A percentile compares a stretch with the other conserved stretches of the same genome.
phyloP scores from a whole-genome alignment of 2,329 filamentous ascomycete species.

The Cladosporium oxysporum region DNA sequence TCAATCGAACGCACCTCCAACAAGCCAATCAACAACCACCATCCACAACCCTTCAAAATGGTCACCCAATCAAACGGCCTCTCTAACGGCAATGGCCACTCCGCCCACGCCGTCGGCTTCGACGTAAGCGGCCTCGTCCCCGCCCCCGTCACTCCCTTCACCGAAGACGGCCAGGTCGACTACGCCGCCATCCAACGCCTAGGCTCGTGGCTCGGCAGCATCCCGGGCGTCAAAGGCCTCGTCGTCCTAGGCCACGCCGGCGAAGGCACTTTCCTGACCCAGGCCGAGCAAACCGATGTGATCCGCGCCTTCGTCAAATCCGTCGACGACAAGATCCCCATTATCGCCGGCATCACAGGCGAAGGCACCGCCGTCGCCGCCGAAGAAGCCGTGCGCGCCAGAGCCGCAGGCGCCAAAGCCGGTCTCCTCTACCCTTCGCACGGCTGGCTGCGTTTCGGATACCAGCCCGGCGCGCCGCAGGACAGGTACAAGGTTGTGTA shows the following conservation, averaged over 20 bases:
- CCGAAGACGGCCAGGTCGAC: conserved; percentile 50
- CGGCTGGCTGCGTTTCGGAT: conserved; percentile 58
- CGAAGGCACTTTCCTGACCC: conserved; percentile 56
- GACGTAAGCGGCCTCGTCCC: conserved; percentile 54
- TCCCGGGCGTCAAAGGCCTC: conserved; percentile 54
- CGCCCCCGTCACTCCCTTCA: conserved; percentile 56
- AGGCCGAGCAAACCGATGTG: conserved; percentile 51
- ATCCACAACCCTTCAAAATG: conserved; percentile 2
- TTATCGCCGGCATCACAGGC: conserved; percentile 56
- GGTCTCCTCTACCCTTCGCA: conserved; percentile 57
- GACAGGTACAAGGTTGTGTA: conserved; percentile 55
- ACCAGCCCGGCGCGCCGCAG: conserved; percentile 55
- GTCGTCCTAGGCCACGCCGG: conserved; percentile 58
- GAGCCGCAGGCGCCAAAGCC: conserved; percentile 53
- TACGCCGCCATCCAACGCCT: conserved; percentile 56
- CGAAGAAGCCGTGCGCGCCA: conserved; percentile 53
- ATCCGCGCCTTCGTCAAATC: conserved; percentile 57
- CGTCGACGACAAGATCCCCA: conserved; percentile 52
- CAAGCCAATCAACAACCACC: neutral
- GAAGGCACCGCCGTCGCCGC: conserved; percentile 57
- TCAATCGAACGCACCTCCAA: neutral
- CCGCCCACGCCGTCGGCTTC: conserved; percentile 31
- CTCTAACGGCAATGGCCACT: conserved; percentile 8
- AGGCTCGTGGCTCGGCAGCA: conserved; percentile 56
- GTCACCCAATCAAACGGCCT: neutral